Percentiles rank a stretch among this genome's conserved stretches.
Conservation (phyloP, 768 basidiomycete genomes). For the Amanita thiersii region DNA sequence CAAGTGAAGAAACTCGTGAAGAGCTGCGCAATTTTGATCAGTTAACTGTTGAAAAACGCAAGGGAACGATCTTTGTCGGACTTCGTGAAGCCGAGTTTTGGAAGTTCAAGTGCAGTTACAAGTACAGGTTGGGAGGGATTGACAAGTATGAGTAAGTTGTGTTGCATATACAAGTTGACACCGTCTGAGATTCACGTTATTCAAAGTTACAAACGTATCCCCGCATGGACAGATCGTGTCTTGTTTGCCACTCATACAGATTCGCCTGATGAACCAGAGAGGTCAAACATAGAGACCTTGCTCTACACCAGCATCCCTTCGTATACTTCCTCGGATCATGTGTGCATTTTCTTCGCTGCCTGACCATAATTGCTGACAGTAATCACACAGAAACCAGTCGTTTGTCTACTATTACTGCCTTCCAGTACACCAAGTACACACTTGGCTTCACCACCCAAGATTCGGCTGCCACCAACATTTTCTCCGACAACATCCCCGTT, state of each 20-base stretch:
- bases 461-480: constrained; percentile 44
- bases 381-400: constrained; percentile 71
- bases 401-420: constrained; percentile 62
- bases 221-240: constrained; percentile 92
- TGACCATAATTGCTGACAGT: constrained; percentile 1
- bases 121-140: constrained; percentile 73
- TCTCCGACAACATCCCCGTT: constrained; percentile 45
- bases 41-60: constrained; percentile 51
- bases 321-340: constrained; percentile 88
- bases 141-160: constrained; percentile 67
- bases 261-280: constrained; percentile 38
- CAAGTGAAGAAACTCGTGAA: constrained; percentile 45
- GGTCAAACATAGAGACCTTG: constrained; percentile 52
- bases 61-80: constrained; percentile 60
- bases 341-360: constrained; percentile 24
- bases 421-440: constrained; percentile 20
- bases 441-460: constrained; percentile 23
- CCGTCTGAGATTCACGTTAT: constrained; percentile 8
- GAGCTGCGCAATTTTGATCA: constrained; percentile 69
- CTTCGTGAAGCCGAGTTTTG: constrained; percentile 84
- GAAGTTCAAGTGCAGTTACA: constrained; percentile 88
- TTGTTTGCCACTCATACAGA: constrained; percentile 76
- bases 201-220: constrained; percentile 57
- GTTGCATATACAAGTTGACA: background rate
- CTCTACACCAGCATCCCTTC: constrained; percentile 77